Evolutionary conservation across 331 rosid species (phyloP), one percentile per base, ranked within the genome.

Genomic region (Telfairia occidentalis): DNA sequence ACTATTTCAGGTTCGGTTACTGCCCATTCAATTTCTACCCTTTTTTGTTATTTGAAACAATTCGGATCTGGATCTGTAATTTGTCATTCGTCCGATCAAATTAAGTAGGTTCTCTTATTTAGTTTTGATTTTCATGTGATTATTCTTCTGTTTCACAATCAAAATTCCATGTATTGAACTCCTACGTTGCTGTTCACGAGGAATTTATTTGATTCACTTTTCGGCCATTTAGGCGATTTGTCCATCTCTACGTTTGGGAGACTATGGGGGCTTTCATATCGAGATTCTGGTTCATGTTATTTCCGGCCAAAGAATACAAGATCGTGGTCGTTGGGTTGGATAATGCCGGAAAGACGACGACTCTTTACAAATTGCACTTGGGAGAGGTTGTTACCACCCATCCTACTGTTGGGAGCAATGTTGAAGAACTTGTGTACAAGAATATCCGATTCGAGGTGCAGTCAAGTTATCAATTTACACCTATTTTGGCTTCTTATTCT

Each of bases 341-440:
- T 83, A 92, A 92, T 84, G 96, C 98, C 58, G 99, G 97, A 35
- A 90, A 94, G 82, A 94, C 98, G 24, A 94, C 97, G 1, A 94
- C 98, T 54, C 97, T 94, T 58, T 94, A 94, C 84, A 94, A 94
- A 82, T 88, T 94, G 76, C 97, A 94, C 86, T 82, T 94, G 72
- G 98, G 97, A 63, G 98, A 94, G 89, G 98, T 94, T 63, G 98
- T 94, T 74, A 91, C 97, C 13, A 94, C 98, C 9, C 92, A 94
- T 77, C 96, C 98, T 46, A 94, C 96, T 34, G 98, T 94, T 26
- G 98, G 98, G 21, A 94, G 98, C 86, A 94, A 94, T 81, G 96
- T 94, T 2, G 98, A 94, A 78, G 98, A 94, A 81, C 96, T 94
- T 11, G 97, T 94, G 45, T 94, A 94, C 76, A 94, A 94, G 84